A percentile compares a stretch with the other conserved stretches of the same genome.
These are phyloP conservation scores for Ogataea henricii DNA, from an alignment of 805 yeast species.

Conservation along the genomic window DNA sequence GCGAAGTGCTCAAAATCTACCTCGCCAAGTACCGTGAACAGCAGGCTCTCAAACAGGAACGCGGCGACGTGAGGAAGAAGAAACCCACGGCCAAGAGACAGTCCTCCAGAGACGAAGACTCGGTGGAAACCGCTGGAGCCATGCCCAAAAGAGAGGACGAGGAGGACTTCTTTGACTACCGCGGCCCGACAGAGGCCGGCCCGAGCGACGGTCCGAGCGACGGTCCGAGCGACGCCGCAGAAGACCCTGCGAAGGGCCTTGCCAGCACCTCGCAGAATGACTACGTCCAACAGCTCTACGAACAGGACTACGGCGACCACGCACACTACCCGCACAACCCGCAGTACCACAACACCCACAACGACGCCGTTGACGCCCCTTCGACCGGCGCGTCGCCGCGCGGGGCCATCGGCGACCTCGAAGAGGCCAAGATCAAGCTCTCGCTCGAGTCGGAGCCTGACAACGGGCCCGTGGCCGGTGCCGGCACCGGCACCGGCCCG, in stretches of 20 bases:
- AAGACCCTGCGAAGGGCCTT: constrained; percentile 8
- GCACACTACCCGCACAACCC: constrained; percentile 34
- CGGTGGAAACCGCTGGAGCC: constrained; percentile 7
- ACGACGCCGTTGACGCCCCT: constrained; percentile 18
- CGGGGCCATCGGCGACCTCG: constrained; percentile 3
- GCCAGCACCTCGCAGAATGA: constrained; percentile 11
- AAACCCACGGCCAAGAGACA: constrained; percentile 15
- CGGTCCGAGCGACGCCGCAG: constrained; percentile 4
- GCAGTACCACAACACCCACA: constrained; percentile 31
- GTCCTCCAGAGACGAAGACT: neutral
- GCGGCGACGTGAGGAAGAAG: constrained; percentile 51
- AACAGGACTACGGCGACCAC: constrained; percentile 33
- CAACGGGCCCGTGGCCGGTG: constrained; percentile 4
- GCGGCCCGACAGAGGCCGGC: constrained; percentile 1
- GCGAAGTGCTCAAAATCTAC: constrained; percentile 68
- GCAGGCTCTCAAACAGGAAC: constrained; percentile 69
- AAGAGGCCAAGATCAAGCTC: constrained; percentile 3
- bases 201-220: constrained; percentile 5
- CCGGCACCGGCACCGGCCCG: neutral
- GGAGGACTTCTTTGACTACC: constrained; percentile 21
- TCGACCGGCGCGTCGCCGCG: constrained; percentile 10
- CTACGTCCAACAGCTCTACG: constrained; percentile 37
- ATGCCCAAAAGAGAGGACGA: constrained; percentile 18
- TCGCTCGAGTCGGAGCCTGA: constrained; percentile 3
- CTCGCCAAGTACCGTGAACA: constrained; percentile 71